phyloP scores from a whole-genome alignment of 2,329 filamentous ascomycete species.

The Calonectria naviculata region DNA sequence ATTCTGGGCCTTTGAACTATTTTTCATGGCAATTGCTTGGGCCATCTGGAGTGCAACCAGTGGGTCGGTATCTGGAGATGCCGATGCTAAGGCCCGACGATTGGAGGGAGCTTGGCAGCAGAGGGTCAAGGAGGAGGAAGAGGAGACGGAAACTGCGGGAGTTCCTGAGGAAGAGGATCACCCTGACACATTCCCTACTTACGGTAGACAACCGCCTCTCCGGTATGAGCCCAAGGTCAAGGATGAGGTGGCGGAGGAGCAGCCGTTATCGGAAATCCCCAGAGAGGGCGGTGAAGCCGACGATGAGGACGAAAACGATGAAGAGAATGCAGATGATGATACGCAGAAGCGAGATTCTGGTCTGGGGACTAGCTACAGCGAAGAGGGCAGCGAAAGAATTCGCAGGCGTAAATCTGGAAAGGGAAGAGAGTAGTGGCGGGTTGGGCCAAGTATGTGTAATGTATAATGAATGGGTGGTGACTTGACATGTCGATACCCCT shows the following conservation, averaged over 20 bases:
- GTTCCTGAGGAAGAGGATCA: slow-evolving; percentile 51
- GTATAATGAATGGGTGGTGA: neutral
- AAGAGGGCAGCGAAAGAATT: slow-evolving; percentile 46
- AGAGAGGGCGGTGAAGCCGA: slow-evolving; percentile 55
- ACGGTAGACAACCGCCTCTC: slow-evolving; percentile 52
- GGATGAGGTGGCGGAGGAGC: slow-evolving; percentile 44
- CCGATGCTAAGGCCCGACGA: slow-evolving; percentile 16
- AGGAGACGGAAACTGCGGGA: slow-evolving; percentile 41
- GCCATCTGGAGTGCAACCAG: slow-evolving; percentile 57
- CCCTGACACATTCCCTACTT: slow-evolving; percentile 56
- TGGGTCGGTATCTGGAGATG: slow-evolving; percentile 20
- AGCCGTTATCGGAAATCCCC: slow-evolving; percentile 47
- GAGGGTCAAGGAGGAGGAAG: slow-evolving; percentile 33
- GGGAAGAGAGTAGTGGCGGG: slow-evolving; percentile 17
- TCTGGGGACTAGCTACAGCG: slow-evolving; percentile 65
- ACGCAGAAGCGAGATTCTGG: slow-evolving; percentile 56
- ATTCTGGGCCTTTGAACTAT: slow-evolving; percentile 84
- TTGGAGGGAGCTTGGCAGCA: slow-evolving; percentile 21
- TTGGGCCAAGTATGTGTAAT: neutral
- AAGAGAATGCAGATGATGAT: slow-evolving; percentile 39
- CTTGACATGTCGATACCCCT: slow-evolving; percentile 5
- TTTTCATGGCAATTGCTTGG: slow-evolving; percentile 76
- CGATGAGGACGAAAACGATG: slow-evolving; percentile 56
- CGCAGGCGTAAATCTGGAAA: slow-evolving; percentile 46
- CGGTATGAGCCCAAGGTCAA: slow-evolving; percentile 54